Percentiles rank a stretch among this genome's conserved stretches.
Evolutionary conservation across 164 flowering plant genomes (phyloP).

Genomic region (Kingdonia uniflora): DNA sequence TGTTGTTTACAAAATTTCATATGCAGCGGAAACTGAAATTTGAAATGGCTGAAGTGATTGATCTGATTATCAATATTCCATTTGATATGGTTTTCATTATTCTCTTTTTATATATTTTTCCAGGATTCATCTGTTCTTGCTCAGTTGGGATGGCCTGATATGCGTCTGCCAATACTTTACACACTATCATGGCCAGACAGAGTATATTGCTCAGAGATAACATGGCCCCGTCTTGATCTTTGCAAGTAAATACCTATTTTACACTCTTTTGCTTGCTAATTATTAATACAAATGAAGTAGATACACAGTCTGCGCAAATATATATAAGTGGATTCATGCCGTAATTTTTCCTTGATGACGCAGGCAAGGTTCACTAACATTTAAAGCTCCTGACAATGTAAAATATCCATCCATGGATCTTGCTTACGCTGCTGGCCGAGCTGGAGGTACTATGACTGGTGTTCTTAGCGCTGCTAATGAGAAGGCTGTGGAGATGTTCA

Average conservation of each 20-base stretch:
- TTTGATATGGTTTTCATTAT: not conserved
- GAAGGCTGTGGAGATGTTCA: conserved; percentile 96
- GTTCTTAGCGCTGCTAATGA: conserved; percentile 99
- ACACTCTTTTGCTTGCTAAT: not conserved
- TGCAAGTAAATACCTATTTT: conserved; percentile 58
- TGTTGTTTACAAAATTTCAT: too few relatives aligned
- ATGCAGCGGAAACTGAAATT: too few relatives aligned
- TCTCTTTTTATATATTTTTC: conserved; percentile 6
- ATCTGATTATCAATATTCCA: too few relatives aligned
- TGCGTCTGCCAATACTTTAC: conserved; percentile 96
- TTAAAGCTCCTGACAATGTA: conserved; percentile 84
- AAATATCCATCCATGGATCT: conserved; percentile 98
- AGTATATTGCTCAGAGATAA: conserved; percentile 79
- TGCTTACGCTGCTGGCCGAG: conserved; percentile 97
- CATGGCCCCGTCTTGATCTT: conserved; percentile 99
- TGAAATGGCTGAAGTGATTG: too few relatives aligned
- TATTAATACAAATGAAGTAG: not conserved
- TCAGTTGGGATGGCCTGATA: conserved; percentile 98
- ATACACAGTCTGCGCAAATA: too few relatives aligned
- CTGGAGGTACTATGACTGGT: conserved; percentile 99
- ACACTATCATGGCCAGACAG: conserved; percentile 97
- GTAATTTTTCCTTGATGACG: conserved; percentile 11
- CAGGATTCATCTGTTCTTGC: conserved; percentile 96
- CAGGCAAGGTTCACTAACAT: conserved; percentile 90
- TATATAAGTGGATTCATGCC: too few relatives aligned